These are phyloP conservation scores for Dillenia turbinata DNA, from an alignment of 164 flowering plant species.

Conservation along the genomic window DNA sequence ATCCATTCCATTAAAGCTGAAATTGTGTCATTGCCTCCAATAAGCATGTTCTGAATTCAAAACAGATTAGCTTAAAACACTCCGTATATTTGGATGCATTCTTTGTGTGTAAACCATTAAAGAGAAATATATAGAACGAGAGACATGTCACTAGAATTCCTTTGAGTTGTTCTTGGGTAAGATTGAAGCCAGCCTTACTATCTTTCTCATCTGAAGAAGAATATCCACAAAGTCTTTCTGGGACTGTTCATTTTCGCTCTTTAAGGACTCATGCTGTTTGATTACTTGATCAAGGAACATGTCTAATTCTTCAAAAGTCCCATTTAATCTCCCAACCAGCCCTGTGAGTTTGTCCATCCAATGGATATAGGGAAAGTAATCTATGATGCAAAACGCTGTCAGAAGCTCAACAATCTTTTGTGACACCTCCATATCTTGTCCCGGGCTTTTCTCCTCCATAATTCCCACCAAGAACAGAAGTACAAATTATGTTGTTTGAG, in stretches of 20 bases:
- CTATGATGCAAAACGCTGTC: conserved; percentile 12
- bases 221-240: conserved; percentile 18
- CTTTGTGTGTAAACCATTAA: neutral
- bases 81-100: too few species aligned
- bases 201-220: conserved; percentile 9
- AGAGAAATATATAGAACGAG: neutral
- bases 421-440: neutral
- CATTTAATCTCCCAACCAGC: conserved; percentile 9
- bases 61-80: neutral
- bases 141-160: neutral
- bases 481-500: conserved; percentile 2
- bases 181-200: neutral
- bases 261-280: conserved; percentile 7
- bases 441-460: neutral
- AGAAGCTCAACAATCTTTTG: conserved; percentile 7
- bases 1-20: conserved; percentile 9
- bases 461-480: conserved; percentile 6
- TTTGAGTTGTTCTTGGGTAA: neutral
- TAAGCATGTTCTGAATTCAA: conserved; percentile 8
- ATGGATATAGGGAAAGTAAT: conserved; percentile 13
- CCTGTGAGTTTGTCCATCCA: conserved; percentile 20
- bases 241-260: neutral
- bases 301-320: conserved; percentile 8
- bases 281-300: conserved; percentile 8
- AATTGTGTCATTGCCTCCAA: conserved; percentile 12